Percentiles rank a stretch among this genome's conserved stretches.
Conservation (phyloP, 2,329 filamentous ascomycete species). For the Arthroderma sp. region DNA sequence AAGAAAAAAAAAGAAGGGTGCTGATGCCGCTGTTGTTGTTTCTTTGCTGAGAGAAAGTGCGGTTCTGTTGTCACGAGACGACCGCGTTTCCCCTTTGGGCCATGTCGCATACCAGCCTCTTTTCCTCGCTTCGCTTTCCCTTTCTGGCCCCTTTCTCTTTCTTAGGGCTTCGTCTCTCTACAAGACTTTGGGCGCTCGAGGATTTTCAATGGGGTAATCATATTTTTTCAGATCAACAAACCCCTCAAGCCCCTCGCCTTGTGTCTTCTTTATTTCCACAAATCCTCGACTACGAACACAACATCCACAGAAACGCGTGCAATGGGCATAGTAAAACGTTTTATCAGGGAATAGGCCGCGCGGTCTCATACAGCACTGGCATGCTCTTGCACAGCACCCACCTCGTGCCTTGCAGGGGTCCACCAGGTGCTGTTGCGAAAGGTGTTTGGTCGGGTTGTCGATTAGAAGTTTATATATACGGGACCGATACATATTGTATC, state of each 20-base stretch:
- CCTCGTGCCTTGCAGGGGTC: neutral
- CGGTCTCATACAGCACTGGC: constrained; percentile 1
- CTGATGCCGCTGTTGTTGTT: no score
- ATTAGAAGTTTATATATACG: neutral
- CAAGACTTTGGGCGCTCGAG: neutral
- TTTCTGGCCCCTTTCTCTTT: neutral
- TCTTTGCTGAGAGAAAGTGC: no score
- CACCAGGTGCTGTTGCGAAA: neutral
- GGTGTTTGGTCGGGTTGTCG: neutral
- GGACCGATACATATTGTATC: neutral
- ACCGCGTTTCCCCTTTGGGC: no score
- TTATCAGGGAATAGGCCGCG: neutral
- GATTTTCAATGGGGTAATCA: neutral
- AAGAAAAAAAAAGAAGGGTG: no score
- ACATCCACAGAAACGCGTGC: constrained; percentile 3
- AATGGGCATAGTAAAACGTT: constrained; percentile 6
- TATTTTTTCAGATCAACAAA: neutral
- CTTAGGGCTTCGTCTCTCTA: neutral
- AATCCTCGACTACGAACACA: constrained; percentile 3
- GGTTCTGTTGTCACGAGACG: no score
- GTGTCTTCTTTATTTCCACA: neutral
- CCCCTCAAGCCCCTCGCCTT: neutral
- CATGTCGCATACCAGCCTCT: no score
- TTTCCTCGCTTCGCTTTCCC: neutral
- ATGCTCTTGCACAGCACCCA: constrained; percentile 4